Conservation (phyloP, 306 rosid genomes). For the Vigna reflexopilosa region DNA sequence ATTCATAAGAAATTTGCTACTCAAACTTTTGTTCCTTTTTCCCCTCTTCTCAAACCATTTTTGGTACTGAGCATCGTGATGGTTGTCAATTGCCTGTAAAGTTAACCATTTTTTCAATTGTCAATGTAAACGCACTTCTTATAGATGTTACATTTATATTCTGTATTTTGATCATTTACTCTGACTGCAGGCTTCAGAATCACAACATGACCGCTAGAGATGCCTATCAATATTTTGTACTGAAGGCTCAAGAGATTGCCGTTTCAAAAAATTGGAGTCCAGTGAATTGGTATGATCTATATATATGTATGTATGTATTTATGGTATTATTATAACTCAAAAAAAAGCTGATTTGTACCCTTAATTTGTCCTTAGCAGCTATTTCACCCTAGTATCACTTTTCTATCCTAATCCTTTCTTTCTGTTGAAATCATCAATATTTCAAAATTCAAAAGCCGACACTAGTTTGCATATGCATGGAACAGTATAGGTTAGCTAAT, state of each 20-base stretch:
- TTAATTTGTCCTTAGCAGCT: slow-evolving; percentile 27
- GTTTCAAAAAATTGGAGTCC: slow-evolving; percentile 87
- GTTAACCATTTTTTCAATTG: slow-evolving; percentile 7
- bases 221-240: slow-evolving; percentile 88
- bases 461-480: slow-evolving; percentile 29
- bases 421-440: slow-evolving; percentile 24
- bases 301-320: background rate
- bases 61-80: slow-evolving; percentile 17
- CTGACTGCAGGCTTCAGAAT: slow-evolving; percentile 72
- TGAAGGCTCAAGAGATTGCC: slow-evolving; percentile 88
- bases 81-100: slow-evolving; percentile 24
- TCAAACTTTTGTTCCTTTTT: background rate
- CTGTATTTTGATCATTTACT: slow-evolving; percentile 34
- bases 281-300: slow-evolving; percentile 80
- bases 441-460: slow-evolving; percentile 22
- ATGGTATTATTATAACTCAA: slow-evolving; percentile 29
- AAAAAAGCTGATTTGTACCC: slow-evolving; percentile 28
- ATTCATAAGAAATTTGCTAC: background rate
- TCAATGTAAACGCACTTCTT: slow-evolving; percentile 23
- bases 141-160: slow-evolving; percentile 21
- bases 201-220: slow-evolving; percentile 76
- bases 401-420: slow-evolving; percentile 13
- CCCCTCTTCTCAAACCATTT: background rate
- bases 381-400: slow-evolving; percentile 30
- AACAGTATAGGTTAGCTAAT: slow-evolving; percentile 9